Conservation (phyloP, 2,329 filamentous ascomycete species). For the Phialophora macrospora region DNA sequence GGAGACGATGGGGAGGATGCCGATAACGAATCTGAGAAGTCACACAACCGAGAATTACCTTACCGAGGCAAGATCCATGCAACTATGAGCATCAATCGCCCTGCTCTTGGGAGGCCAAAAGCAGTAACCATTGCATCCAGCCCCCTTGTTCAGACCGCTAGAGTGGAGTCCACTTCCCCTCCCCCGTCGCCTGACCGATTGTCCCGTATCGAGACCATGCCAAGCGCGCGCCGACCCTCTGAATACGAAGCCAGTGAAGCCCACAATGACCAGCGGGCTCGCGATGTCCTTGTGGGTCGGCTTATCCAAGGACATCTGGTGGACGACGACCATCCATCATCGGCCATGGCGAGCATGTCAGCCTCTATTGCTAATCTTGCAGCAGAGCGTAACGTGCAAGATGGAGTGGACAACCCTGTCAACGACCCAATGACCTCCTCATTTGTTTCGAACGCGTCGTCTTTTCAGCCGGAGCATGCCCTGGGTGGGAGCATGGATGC, state of each 20-base stretch:
- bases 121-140: slow-evolving; percentile 40
- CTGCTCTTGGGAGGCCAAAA: slow-evolving; percentile 32
- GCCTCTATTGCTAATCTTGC: slow-evolving; percentile 63
- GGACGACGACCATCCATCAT: slow-evolving; percentile 87
- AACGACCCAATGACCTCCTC: slow-evolving; percentile 86
- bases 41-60: slow-evolving; percentile 17
- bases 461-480: slow-evolving; percentile 69
- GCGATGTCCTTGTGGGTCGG: slow-evolving; percentile 88
- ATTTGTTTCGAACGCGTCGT: slow-evolving; percentile 79
- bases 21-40: slow-evolving; percentile 42
- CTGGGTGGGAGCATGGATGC: slow-evolving; percentile 85
- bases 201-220: slow-evolving; percentile 46
- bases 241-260: slow-evolving; percentile 54
- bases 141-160: slow-evolving; percentile 38
- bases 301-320: slow-evolving; percentile 94
- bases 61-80: slow-evolving; percentile 16
- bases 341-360: slow-evolving; percentile 67
- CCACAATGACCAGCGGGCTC: slow-evolving; percentile 79
- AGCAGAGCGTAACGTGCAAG: slow-evolving; percentile 53
- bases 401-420: slow-evolving; percentile 58
- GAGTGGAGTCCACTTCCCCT: slow-evolving; percentile 39
- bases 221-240: slow-evolving; percentile 49
- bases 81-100: slow-evolving; percentile 22
- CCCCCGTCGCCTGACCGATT: slow-evolving; percentile 40
- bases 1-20: slow-evolving; percentile 40